These are phyloP conservation scores for Pachyrhizus erosus DNA, from an alignment of 306 rosid genomes.

Conservation along the genomic window DNA sequence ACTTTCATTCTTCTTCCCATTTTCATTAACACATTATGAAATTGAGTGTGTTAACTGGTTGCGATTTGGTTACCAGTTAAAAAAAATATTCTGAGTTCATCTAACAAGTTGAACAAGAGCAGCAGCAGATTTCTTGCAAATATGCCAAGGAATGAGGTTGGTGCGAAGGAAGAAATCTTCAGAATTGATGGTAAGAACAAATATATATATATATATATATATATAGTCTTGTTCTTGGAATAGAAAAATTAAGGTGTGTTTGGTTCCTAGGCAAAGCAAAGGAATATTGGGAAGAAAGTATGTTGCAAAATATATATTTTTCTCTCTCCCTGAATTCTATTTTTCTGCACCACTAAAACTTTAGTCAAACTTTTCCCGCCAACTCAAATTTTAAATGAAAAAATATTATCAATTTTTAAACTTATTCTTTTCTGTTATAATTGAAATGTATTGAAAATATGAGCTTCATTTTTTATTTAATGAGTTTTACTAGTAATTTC, in stretches of 20 bases:
- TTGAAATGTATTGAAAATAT: no score
- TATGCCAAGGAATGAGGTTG: not conserved
- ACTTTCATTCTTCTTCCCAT: not conserved
- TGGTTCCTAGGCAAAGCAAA: not conserved
- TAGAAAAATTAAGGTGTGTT: not conserved
- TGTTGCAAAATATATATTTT: not conserved
- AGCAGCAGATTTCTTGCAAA: not conserved
- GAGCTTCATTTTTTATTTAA: no score
- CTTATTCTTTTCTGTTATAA: no score
- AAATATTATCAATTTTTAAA: no score
- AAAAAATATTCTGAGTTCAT: constrained; percentile 6
- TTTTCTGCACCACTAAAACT: not conserved
- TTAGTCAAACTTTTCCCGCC: not conserved
- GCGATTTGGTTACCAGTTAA: not conserved
- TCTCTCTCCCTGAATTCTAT: not conserved
- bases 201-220: not conserved
- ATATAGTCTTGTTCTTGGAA: not conserved
- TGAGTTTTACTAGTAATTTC: no score
- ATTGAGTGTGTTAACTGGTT: not conserved
- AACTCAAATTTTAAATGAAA: no score
- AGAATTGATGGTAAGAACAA: not conserved
- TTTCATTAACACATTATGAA: not conserved
- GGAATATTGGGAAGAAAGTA: not conserved
- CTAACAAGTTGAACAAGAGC: not conserved
- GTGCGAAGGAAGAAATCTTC: not conserved